These are phyloP conservation scores for Aspergillus sclerotialis DNA, from an alignment of 2,329 filamentous ascomycete genomes.

Conservation along the genomic window DNA sequence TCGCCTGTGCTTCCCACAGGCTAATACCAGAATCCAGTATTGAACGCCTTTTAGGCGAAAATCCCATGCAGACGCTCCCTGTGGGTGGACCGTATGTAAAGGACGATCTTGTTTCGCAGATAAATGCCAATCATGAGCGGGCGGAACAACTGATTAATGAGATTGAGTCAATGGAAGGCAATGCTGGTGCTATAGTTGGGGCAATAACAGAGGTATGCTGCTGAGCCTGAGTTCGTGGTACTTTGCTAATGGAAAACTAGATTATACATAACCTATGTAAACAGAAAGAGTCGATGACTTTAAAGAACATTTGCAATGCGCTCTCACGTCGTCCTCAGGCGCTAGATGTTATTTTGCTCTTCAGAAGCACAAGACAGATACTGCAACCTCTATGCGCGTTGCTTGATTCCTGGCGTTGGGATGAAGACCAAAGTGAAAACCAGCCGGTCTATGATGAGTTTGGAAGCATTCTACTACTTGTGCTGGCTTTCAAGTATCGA, in stretches of 20 bases:
- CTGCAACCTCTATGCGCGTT: conserved; percentile 52
- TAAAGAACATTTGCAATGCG: conserved; percentile 54
- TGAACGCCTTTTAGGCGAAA: conserved; percentile 73
- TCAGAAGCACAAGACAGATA: conserved; percentile 50
- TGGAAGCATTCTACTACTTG: conserved; percentile 52
- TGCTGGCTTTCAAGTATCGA: conserved; percentile 52
- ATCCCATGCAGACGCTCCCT: conserved; percentile 71
- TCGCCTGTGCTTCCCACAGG: conserved; percentile 80
- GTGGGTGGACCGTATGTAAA: conserved; percentile 68
- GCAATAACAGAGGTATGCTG: conserved; percentile 62
- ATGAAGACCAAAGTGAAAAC: conserved; percentile 58
- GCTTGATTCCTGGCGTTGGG: conserved; percentile 58
- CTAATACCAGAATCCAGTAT: conserved; percentile 75
- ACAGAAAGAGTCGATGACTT: conserved; percentile 55
- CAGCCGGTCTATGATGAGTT: conserved; percentile 63
- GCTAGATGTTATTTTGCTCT: conserved; percentile 55
- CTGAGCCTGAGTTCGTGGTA: too few species aligned
- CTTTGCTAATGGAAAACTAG: conserved; percentile 17
- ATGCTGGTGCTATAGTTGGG: conserved; percentile 76
- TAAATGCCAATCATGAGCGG: conserved; percentile 66
- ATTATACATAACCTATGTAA: conserved; percentile 51
- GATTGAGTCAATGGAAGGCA: conserved; percentile 84
- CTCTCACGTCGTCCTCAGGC: conserved; percentile 49
- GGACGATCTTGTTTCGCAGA: conserved; percentile 71
- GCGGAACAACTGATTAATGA: conserved; percentile 72